Percentiles rank a stretch among this genome's conserved stretches.
Conservation (phyloP, 2,329 filamentous ascomycete species). For the Sarocladiaceae sp. region DNA sequence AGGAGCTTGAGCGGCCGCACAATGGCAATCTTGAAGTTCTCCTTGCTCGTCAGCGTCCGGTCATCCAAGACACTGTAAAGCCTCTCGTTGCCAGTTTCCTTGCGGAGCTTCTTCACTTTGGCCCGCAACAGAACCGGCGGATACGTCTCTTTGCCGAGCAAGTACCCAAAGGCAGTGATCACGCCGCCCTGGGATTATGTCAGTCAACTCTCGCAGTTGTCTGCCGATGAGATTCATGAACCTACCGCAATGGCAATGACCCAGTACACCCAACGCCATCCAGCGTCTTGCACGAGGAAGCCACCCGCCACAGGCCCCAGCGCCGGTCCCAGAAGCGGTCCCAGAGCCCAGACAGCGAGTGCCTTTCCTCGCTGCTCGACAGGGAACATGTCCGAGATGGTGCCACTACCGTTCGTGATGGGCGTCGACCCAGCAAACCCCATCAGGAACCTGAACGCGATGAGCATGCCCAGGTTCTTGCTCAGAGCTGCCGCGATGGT, state of each 20-base stretch:
- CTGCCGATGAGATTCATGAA: rapidly evolving
- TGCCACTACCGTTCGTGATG: constrained; percentile 61
- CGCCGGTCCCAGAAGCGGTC: constrained; percentile 52
- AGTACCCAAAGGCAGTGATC: constrained; percentile 17
- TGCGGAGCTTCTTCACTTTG: constrained; percentile 51
- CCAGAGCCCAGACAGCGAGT: constrained; percentile 58
- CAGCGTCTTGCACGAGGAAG: constrained; percentile 30
- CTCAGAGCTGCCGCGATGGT: constrained; percentile 34
- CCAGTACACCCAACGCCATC: constrained; percentile 44
- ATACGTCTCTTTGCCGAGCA: constrained; percentile 59
- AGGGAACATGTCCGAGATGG: constrained; percentile 57
- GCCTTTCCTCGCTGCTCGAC: constrained; percentile 55
- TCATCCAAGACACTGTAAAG: constrained; percentile 26
- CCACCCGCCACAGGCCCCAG: constrained; percentile 43
- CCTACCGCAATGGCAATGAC: constrained; percentile 23
- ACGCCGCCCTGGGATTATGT: constrained; percentile 18
- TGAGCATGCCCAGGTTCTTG: constrained; percentile 56
- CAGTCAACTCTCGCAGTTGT: background rate
- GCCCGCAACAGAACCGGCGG: constrained; percentile 47
- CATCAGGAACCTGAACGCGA: constrained; percentile 56
- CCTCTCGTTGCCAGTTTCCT: constrained; percentile 46
- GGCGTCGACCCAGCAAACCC: constrained; percentile 56
- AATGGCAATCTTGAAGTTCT: constrained; percentile 45
- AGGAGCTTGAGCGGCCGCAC: constrained; percentile 58
- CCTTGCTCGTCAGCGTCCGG: constrained; percentile 10